Evolutionary conservation across 768 basidiomycete genomes (phyloP).

Genomic region (Auricularia cornea): DNA sequence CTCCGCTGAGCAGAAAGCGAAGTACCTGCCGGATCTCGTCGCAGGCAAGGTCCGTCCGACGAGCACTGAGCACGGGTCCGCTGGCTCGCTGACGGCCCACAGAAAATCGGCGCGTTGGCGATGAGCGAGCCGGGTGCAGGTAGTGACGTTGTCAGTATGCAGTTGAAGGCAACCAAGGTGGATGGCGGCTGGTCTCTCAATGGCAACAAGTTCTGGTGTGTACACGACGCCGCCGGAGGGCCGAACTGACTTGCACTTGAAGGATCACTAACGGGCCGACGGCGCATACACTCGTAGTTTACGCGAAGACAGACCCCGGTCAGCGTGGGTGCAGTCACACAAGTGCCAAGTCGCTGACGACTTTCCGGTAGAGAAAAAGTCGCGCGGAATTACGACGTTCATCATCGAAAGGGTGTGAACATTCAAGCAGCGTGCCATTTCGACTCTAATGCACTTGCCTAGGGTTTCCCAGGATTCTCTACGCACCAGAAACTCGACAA

Average conservation of each 20-base stretch:
- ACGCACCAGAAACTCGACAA: conserved; percentile 90
- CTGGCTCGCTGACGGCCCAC: background rate
- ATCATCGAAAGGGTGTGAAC: conserved; percentile 77
- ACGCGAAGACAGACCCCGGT: conserved; percentile 73
- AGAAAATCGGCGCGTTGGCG: conserved; percentile 79
- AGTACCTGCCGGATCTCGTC: conserved; percentile 76
- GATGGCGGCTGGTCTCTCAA: conserved; percentile 72
- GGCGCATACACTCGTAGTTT: conserved; percentile 86
- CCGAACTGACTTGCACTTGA: background rate
- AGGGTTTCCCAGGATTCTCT: conserved; percentile 56
- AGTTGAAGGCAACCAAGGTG: conserved; percentile 68
- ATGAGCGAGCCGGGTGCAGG: conserved; percentile 93
- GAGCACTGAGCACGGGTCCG: background rate
- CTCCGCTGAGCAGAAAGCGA: conserved; percentile 71
- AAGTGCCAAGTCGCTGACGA: too few relatives aligned
- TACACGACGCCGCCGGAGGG: conserved; percentile 1
- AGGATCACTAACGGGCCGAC: conserved; percentile 95
- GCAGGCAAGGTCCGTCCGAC: conserved; percentile 39
- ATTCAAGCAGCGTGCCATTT: conserved; percentile 13
- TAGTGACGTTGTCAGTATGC: conserved; percentile 95
- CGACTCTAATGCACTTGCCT: background rate
- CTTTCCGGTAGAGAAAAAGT: conserved; percentile 43
- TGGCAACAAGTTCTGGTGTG: conserved; percentile 90
- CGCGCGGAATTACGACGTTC: conserved; percentile 89
- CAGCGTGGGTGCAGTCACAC: too few relatives aligned